These are phyloP conservation scores for Fusarium sp. DNA, from an alignment of 2,329 filamentous ascomycete genomes.

Conservation along the genomic window DNA sequence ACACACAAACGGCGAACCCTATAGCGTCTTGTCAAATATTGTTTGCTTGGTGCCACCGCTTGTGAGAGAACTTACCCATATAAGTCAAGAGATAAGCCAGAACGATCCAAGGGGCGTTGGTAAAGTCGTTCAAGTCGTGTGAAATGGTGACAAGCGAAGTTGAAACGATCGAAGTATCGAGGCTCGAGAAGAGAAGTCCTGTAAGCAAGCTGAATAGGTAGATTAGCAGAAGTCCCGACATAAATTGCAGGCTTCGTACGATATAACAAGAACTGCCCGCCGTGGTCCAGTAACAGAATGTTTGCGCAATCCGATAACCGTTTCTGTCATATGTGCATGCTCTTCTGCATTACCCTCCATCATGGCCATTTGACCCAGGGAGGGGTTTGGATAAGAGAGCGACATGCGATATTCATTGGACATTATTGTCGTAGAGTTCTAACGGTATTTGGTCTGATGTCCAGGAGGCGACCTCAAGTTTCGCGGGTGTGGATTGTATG, in stretches of 20 bases:
- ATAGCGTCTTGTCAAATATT: constrained; percentile 29
- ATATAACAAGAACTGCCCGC: constrained; percentile 55
- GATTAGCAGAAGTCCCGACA: constrained; percentile 33
- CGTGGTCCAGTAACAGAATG: constrained; percentile 47
- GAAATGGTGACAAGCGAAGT: constrained; percentile 72
- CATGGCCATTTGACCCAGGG: constrained; percentile 52
- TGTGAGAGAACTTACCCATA: constrained; percentile 60
- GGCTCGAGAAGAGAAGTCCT: constrained; percentile 70
- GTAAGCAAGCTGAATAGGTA: constrained; percentile 60
- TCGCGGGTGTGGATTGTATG: neutral
- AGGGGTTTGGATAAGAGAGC: constrained; percentile 55
- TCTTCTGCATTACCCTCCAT: constrained; percentile 27
- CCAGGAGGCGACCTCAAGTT: neutral
- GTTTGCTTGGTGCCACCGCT: neutral
- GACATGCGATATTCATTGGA: constrained; percentile 50
- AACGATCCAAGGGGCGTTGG: constrained; percentile 69
- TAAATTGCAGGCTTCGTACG: constrained; percentile 48
- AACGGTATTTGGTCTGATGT: neutral
- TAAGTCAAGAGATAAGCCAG: constrained; percentile 71
- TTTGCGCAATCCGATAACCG: constrained; percentile 41
- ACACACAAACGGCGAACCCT: constrained; percentile 71
- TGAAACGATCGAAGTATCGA: constrained; percentile 72
- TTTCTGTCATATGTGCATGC: constrained; percentile 6
- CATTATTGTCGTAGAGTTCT: constrained; percentile 40
- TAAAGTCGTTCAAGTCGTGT: constrained; percentile 65